A percentile compares a stretch with the other conserved stretches of the same genome.
phyloP scores from a whole-genome alignment of 345 rosid species.

The Acer campestre region DNA sequence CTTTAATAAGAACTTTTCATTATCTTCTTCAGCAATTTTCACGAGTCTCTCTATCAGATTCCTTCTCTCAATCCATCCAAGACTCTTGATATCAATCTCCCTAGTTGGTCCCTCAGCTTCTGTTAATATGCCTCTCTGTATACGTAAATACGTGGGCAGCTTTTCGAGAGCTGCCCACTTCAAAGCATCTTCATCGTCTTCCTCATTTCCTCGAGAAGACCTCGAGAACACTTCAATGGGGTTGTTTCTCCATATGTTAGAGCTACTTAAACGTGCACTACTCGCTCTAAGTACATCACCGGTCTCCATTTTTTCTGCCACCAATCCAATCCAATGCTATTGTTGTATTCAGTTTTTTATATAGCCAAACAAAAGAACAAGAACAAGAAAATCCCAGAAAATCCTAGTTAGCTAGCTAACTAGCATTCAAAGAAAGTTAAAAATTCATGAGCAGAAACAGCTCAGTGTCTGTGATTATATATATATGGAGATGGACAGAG shows the following conservation, averaged over 20 bases:
- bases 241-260: slow-evolving; percentile 46
- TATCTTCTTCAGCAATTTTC: slow-evolving; percentile 76
- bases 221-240: slow-evolving; percentile 45
- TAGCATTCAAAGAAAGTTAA: slow-evolving; percentile 14
- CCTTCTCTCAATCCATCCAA: slow-evolving; percentile 71
- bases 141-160: slow-evolving; percentile 72
- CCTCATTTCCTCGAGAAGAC: slow-evolving; percentile 41
- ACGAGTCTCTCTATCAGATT: slow-evolving; percentile 72
- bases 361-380: neutral
- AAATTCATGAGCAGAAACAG: neutral
- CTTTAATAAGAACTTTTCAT: slow-evolving; percentile 80
- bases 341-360: neutral
- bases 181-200: slow-evolving; percentile 75
- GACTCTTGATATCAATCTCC: slow-evolving; percentile 65
- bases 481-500: neutral
- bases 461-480: neutral
- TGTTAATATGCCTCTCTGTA: slow-evolving; percentile 68
- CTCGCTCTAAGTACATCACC: slow-evolving; percentile 33
- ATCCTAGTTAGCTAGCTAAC: neutral
- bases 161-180: slow-evolving; percentile 93
- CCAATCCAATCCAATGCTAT: neutral
- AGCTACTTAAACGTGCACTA: slow-evolving; percentile 45
- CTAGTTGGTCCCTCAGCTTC: slow-evolving; percentile 47
- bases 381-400: neutral
- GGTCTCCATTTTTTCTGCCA: slow-evolving; percentile 28